A percentile compares a stretch with the other conserved stretches of the same genome.
Evolutionary conservation across 2,329 filamentous ascomycete genomes (phyloP).

Genomic region (Clarireedia paspali): DNA sequence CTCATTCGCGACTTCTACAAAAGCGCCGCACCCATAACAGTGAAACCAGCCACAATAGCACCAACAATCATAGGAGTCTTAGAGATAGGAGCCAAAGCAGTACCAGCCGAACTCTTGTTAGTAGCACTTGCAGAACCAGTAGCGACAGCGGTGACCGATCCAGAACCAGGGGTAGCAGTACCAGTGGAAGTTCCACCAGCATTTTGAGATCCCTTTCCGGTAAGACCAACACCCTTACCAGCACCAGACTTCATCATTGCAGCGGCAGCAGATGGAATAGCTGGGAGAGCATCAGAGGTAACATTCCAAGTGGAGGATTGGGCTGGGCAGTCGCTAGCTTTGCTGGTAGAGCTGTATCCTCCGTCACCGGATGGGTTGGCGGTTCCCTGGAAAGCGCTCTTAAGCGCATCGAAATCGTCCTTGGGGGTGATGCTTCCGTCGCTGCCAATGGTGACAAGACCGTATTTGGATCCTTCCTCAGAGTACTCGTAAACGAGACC

Average conservation of each 20-base stretch:
- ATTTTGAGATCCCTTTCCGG: conserved; percentile 26
- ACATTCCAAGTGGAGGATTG: conserved; percentile 41
- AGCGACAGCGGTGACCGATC: conserved; percentile 19
- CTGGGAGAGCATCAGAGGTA: conserved; percentile 37
- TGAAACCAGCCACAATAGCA: conserved; percentile 15
- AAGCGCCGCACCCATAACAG: conserved; percentile 18
- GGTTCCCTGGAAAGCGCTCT: conserved; percentile 36
- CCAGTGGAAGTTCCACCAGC: conserved; percentile 23
- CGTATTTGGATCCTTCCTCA: conserved; percentile 69
- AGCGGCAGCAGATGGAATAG: conserved; percentile 37
- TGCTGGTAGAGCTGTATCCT: conserved; percentile 35
- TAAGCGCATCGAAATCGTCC: conserved; percentile 41
- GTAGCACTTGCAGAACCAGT: conserved; percentile 1
- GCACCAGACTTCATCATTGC: conserved; percentile 41
- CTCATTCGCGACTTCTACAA: conserved; percentile 9
- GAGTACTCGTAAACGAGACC: conserved; percentile 96
- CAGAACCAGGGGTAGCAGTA: conserved; percentile 22
- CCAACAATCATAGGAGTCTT: conserved; percentile 15
- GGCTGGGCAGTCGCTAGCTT: conserved; percentile 37
- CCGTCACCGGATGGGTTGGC: conserved; percentile 43
- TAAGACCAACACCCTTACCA: conserved; percentile 37
- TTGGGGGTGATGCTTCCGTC: conserved; percentile 34
- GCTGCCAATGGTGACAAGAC: conserved; percentile 33
- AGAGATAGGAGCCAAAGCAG: conserved; percentile 13
- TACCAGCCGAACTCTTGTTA: conserved; percentile 5